These are phyloP conservation scores for Triticum aestivum DNA, from an alignment of 176 grass and related monocot species.

Conservation along the genomic window DNA sequence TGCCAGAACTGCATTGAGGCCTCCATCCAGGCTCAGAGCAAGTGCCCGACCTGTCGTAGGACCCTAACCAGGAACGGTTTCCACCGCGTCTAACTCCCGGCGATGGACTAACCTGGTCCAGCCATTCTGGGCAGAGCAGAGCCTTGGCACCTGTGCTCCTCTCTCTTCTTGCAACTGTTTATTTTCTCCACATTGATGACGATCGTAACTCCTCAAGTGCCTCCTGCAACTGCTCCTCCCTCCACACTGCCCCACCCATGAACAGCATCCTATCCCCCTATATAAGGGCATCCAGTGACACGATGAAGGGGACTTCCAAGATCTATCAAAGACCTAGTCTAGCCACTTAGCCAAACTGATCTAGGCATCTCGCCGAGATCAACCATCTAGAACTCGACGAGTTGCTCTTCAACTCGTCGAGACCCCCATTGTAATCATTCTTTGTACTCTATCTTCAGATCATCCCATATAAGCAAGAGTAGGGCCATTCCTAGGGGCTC, in stretches of 20 bases:
- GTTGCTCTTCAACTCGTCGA: background rate
- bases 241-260: too few relatives aligned
- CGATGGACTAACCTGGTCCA: constrained; percentile 35
- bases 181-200: too few relatives aligned
- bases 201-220: too few relatives aligned
- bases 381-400: background rate
- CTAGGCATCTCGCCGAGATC: too few relatives aligned
- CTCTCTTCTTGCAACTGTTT: too few relatives aligned
- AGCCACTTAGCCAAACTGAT: too few relatives aligned
- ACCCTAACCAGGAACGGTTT: constrained; percentile 43
- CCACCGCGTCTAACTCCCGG: constrained; percentile 78
- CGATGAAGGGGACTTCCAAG: too few relatives aligned
- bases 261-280: too few relatives aligned
- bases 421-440: background rate
- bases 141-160: background rate
- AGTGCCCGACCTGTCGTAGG: constrained; percentile 76
- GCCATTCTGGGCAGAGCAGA: constrained; percentile 2
- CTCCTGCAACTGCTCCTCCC: too few relatives aligned
- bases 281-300: too few relatives aligned
- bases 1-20: constrained; percentile 49
- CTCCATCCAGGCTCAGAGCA: constrained; percentile 64
- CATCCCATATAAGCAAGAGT: background rate
- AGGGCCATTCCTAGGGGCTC: background rate
- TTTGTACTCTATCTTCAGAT: background rate
- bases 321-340: too few relatives aligned